These are phyloP conservation scores for Ophiosphaerella narmari DNA, from an alignment of 2,329 filamentous ascomycete genomes.

Conservation along the genomic window DNA sequence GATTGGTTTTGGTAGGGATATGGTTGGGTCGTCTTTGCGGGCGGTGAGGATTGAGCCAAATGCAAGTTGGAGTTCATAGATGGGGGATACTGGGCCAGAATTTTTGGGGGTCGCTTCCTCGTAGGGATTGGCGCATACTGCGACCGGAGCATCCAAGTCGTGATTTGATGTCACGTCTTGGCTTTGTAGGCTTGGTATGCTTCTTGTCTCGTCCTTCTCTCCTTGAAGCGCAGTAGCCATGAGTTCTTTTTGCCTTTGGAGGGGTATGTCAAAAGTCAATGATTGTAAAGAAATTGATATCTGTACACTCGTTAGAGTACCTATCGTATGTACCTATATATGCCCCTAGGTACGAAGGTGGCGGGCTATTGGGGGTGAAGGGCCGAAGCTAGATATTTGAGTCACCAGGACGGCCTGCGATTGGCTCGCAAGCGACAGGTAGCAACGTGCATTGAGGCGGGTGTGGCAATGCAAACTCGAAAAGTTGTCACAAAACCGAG, in stretches of 20 bases:
- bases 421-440: not conserved
- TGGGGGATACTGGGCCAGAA: not conserved
- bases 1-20: not conserved
- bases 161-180: not conserved
- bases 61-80: slow-evolving; percentile 20
- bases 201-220: not conserved
- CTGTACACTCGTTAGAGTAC: too few species aligned
- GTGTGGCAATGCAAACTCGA: not conserved
- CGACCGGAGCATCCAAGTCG: not conserved
- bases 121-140: too few species aligned
- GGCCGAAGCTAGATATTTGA: not conserved
- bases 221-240: too few species aligned
- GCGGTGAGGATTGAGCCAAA: slow-evolving; percentile 14
- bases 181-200: not conserved
- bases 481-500: not conserved
- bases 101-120: too few species aligned
- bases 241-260: too few species aligned
- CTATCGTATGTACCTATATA: too few species aligned
- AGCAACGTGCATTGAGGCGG: not conserved
- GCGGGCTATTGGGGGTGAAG: not conserved
- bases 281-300: too few species aligned
- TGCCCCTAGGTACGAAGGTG: too few species aligned
- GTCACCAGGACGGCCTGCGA: not conserved
- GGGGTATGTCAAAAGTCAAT: too few species aligned
- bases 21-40: not conserved